A percentile compares a stretch with the other conserved stretches of the same genome.
Evolutionary conservation across 140 eudicot genomes (phyloP).

Genomic region (Flaveria floridana): DNA sequence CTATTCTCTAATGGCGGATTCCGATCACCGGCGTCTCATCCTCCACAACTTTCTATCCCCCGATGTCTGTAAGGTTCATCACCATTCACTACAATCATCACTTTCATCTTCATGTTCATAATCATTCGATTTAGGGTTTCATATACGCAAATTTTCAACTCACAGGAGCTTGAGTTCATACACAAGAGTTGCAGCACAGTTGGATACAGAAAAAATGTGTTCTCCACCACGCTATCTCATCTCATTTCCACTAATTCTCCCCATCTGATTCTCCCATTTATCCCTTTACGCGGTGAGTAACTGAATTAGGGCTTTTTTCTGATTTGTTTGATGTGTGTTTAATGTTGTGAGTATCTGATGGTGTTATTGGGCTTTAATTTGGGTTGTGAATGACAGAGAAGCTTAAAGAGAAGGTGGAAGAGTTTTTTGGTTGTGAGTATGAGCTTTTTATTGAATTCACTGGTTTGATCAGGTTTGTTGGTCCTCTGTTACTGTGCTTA

Average conservation of each 20-base stretch:
- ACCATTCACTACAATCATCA: neutral
- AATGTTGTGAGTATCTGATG: neutral
- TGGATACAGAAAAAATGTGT: conserved; percentile 83
- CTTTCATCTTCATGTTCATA: neutral
- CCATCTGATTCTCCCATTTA: conserved; percentile 74
- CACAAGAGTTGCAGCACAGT: conserved; percentile 88
- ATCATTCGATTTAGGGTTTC: neutral
- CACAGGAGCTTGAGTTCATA: conserved; percentile 82
- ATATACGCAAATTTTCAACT: neutral
- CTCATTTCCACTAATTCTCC: conserved; percentile 87
- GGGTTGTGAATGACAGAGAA: conserved; percentile 44
- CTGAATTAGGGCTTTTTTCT: neutral
- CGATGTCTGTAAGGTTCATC: conserved; percentile 55
- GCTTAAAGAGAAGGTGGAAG: conserved; percentile 83
- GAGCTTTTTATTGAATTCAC: conserved; percentile 87
- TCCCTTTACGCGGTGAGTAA: conserved; percentile 63
- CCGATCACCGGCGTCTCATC: conserved; percentile 70
- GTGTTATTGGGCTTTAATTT: neutral
- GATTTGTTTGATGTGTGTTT: neutral
- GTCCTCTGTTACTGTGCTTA: conserved; percentile 17
- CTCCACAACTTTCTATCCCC: conserved; percentile 56
- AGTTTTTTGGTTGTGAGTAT: conserved; percentile 68
- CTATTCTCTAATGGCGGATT: conserved; percentile 27
- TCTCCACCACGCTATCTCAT: conserved; percentile 92
- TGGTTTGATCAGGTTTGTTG: conserved; percentile 77